A percentile compares a stretch with the other conserved stretches of the same genome.
Conservation (phyloP, 2,329 filamentous ascomycete genomes). For the Penicillium frequentans region DNA sequence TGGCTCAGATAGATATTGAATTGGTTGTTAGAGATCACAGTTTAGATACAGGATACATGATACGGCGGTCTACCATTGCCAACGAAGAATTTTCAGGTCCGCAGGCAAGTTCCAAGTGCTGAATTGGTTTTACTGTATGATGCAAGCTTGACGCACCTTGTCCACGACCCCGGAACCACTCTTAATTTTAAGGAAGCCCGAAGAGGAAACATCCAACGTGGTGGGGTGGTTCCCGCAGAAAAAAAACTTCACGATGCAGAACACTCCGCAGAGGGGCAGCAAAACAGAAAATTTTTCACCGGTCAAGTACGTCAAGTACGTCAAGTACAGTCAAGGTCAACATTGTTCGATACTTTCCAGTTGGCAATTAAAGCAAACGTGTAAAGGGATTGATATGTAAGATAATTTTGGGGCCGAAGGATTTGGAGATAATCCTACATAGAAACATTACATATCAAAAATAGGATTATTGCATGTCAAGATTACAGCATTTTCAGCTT, state of each 20-base stretch:
- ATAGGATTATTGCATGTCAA: not conserved
- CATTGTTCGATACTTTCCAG: slow-evolving; percentile 1
- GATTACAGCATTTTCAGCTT: not conserved
- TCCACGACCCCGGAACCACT: slow-evolving; percentile 21
- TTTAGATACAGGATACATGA: too few relatives aligned
- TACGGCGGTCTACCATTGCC: not conserved
- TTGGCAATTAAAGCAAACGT: too few relatives aligned
- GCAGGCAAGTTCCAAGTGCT: not conserved
- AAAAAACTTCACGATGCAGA: slow-evolving; percentile 17
- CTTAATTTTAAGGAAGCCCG: slow-evolving; percentile 20
- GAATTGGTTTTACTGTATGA: not conserved
- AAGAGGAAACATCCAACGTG: slow-evolving; percentile 13
- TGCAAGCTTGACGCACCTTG: slow-evolving; percentile 20
- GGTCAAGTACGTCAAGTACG: slow-evolving; percentile 6
- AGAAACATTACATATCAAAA: not conserved
- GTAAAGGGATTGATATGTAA: too few relatives aligned
- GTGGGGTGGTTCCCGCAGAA: slow-evolving; percentile 18
- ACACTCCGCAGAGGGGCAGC: slow-evolving; percentile 24
- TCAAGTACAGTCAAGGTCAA: not conserved
- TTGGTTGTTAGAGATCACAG: too few relatives aligned
- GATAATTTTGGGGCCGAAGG: too few relatives aligned
- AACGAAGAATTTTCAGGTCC: not conserved
- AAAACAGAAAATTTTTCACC: slow-evolving; percentile 13
- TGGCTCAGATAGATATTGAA: too few relatives aligned
- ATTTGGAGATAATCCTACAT: too few relatives aligned